phyloP scores from a whole-genome alignment of 2,329 filamentous ascomycete species.

The Fusarium sp. region DNA sequence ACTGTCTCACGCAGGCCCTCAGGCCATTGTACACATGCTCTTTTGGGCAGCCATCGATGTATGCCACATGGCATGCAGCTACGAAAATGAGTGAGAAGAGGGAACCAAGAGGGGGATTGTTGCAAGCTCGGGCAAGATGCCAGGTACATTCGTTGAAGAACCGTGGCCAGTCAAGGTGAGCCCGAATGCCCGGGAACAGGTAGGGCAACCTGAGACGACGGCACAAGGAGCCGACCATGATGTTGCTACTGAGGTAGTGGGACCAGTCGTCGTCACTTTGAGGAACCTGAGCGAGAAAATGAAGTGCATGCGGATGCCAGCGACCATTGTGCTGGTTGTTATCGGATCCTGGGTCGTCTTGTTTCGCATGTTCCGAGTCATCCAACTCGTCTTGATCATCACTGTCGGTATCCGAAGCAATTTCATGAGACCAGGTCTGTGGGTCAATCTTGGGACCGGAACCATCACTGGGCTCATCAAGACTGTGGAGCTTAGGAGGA shows the following conservation, averaged over 20 bases:
- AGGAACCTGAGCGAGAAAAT: slow-evolving; percentile 17
- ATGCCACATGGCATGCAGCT: slow-evolving; percentile 20
- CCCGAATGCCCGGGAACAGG: background rate
- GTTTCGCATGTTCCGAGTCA: background rate
- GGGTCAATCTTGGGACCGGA: background rate
- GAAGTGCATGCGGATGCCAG: slow-evolving; percentile 16
- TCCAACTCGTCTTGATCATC: background rate
- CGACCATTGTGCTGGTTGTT: background rate
- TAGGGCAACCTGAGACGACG: slow-evolving; percentile 1
- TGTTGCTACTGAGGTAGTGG: slow-evolving; percentile 8
- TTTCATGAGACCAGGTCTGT: background rate
- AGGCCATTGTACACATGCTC: slow-evolving; percentile 1
- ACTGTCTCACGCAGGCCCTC: background rate
- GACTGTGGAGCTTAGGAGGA: background rate
- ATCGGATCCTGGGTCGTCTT: background rate
- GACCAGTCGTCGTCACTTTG: slow-evolving; percentile 17
- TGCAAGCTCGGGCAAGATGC: background rate
- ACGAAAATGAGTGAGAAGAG: slow-evolving; percentile 25
- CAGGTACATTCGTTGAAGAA: slow-evolving; percentile 15
- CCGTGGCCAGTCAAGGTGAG: background rate
- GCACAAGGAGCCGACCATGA: slow-evolving; percentile 2
- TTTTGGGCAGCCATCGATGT: slow-evolving; percentile 1
- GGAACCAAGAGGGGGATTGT: slow-evolving; percentile 3
- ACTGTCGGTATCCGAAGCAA: background rate
- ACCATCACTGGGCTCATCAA: background rate